Base-by-base conservation (phyloP, 257 asterid genomes). In the Mitragyna speciosa region DNA sequence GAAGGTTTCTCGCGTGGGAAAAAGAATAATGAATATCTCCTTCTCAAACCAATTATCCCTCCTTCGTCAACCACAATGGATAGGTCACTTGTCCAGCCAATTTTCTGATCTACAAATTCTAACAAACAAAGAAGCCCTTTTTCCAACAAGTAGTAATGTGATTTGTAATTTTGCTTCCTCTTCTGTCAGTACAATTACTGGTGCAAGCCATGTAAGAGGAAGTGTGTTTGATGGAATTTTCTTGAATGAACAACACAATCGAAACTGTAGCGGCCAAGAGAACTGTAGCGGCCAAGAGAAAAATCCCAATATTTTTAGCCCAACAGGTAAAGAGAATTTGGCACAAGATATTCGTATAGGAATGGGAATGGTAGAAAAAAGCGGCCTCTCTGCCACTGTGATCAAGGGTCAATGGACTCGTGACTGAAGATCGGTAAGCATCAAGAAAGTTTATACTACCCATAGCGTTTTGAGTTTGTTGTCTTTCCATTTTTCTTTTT, bases 331-430 rank as follows among this genome's bases (percentile, higher is more conserved):
- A 54, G 41, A 43, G 22, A 71, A 70, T 12, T 61, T 77, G 24
- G 31, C 48, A 6, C 71, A 39, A 41, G 68, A 66, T 54, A 47
- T 17, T 70, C 68, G 33, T 2, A 73, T 61, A 20, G 74, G 69
- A 51, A 48, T 68, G 0, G 58, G 70, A 56, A 84, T 70, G 75
- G 83, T 59, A 48, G 84, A 16, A 7, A 82, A 73, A 36, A 66
- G 47, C 36, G 82, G 79, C 19, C 73, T 88, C 39, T 78, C 86
- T 5, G 26, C 52, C 5, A 28, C 64, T 66, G 75, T 90, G 87
- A 85, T 86, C 86, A 94, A 91, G 77, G 95, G 96, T 5, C 94
- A 87, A 66, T 94, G 98, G 97, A 83, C 94, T 30, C 7, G 5
- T 49, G 3, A 48, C n/a, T 9, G 52, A 48, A 48, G 52, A 48